phyloP scores from a whole-genome alignment of 192 early-diverging fungal species.

The Pilobolus umbonatus region DNA sequence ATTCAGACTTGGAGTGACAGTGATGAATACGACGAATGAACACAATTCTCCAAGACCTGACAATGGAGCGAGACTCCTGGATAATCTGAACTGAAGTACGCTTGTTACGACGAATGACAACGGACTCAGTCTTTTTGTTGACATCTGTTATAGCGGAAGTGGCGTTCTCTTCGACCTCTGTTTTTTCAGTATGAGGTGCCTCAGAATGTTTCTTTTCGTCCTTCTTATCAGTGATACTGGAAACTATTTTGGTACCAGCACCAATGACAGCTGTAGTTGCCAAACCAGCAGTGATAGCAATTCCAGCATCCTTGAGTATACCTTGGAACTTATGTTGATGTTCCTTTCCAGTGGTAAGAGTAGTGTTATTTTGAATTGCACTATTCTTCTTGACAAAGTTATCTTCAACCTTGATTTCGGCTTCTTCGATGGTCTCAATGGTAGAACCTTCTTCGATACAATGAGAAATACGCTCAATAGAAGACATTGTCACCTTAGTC shows the following conservation, averaged over 20 bases:
- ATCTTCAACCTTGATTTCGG: conserved; percentile 10
- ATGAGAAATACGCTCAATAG: conserved; percentile 3
- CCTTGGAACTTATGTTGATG: not conserved
- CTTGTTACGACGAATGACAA: conserved; percentile 1
- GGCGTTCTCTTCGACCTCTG: not conserved
- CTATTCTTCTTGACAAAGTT: conserved; percentile 12
- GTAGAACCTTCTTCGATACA: conserved; percentile 9
- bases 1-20: conserved; percentile 6
- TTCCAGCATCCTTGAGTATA: conserved; percentile 9
- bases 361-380: not conserved
- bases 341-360: not conserved
- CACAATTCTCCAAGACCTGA: conserved; percentile 14
- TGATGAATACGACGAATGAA: conserved; percentile 18
- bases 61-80: conserved; percentile 9
- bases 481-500: not conserved
- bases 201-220: not conserved
- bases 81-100: conserved; percentile 10
- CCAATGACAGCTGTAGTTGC: conserved; percentile 5
- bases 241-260: conserved; percentile 4
- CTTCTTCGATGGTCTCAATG: conserved; percentile 13
- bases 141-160: conserved; percentile 9
- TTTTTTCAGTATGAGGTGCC: not conserved
- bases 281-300: conserved; percentile 13
- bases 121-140: not conserved
- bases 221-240: conserved; percentile 5